Evolutionary conservation across 345 rosid genomes (phyloP).

Genomic region (Eucalyptus caleyi): DNA sequence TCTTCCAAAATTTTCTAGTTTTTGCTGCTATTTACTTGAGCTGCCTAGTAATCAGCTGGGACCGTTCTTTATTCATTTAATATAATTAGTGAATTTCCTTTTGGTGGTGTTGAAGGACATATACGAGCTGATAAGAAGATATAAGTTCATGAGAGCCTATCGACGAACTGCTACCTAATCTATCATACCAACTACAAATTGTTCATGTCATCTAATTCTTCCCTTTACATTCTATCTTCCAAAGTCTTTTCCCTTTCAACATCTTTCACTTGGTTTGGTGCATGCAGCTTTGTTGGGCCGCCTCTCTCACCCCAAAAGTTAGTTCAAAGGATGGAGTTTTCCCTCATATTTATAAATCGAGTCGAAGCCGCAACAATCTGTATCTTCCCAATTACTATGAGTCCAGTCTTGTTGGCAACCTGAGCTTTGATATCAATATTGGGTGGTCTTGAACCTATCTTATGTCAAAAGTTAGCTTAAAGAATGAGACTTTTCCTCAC

Average conservation of each 20-base stretch:
- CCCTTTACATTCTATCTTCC: no score
- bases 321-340: not conserved
- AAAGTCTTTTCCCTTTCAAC: no score
- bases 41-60: not conserved
- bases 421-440: no score
- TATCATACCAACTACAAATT: no score
- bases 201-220: no score
- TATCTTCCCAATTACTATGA: no score
- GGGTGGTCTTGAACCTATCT: not conserved
- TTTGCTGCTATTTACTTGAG: not conserved
- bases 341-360: not conserved
- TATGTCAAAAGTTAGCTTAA: not conserved
- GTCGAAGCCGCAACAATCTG: no score
- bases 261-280: no score
- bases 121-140: not conserved
- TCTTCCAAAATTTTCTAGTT: not conserved
- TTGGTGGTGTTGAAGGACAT: not conserved
- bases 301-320: not conserved
- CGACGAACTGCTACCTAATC: not conserved
- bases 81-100: not conserved
- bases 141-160: not conserved
- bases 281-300: not conserved
- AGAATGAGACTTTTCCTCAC: not conserved
- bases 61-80: not conserved
- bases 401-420: no score